Evolutionary conservation across 1,284 basidiomycete species (phyloP), one percentile per base, ranked within the genome.

Genomic region (Cryptococcus sp.): DNA sequence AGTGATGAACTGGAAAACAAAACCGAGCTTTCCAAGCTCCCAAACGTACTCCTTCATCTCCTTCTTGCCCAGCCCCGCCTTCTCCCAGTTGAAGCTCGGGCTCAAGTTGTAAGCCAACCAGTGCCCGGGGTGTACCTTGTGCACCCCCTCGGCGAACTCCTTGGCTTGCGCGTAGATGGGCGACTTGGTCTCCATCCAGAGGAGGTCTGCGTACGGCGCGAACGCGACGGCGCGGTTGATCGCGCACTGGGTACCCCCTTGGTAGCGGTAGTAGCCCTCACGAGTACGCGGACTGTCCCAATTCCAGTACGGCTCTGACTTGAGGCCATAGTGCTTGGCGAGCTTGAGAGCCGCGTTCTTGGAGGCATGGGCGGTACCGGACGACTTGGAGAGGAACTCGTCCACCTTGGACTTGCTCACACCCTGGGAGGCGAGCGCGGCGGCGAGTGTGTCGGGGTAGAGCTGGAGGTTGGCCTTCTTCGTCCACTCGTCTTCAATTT

Each of bases 171-270:
- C 79, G 49, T 95, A 80, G 77, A 97, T 95, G n/a, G 95, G 95
- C 71, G 85, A 88, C 82, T 94, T 94, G 61, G 96, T 98, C 83
- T 98, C 95, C 92, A 96, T 95, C 92, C 92, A 93, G 63, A 94
- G 73, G 53, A 93, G 79, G 76, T 97, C 94, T 40, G 91, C 87
- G 77, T 95, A 91, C 1, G 91, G 93, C 21, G 92, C 92, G 71
- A 92, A 98, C 37, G 91, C 93, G 63, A 92, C 81, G 33, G 89
- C 89, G 60, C 95, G 91, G 79, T 90, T 88, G 74, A 98, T 84
- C 20, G 93, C 94, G 72, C 91, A 95, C 73, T 89, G 85, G 6
- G 94, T 98, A 16, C 95, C 95, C 60, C 95, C 94, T 77, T 93
- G 91, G 83, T 95, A 97, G 65, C 93, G 86, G 67, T 68, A 75